Evolutionary conservation across 2,329 filamentous ascomycete species (phyloP), one percentile per base, ranked within the genome.

Genomic region (Fusarium abutilonis): DNA sequence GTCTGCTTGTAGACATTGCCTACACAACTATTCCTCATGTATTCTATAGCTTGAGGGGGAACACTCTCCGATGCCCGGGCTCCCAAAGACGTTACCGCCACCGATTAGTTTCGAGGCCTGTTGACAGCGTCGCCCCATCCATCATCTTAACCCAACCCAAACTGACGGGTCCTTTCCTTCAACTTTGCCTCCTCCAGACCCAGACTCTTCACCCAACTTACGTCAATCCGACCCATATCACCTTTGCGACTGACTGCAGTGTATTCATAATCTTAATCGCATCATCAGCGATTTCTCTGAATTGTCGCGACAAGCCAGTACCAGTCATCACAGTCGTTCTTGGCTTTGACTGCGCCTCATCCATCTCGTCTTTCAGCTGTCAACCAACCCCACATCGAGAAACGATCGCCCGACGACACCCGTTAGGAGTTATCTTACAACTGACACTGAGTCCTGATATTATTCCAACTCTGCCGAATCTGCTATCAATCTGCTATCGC

Each of bases 341-440:
- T 44, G 39, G 29, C 40, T 14, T 31, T 54, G 41, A 17, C 56
- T 58, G 51, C 53, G 52, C 62, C 62, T 64, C 56, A 17, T 36
- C 59, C 52, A 29, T 34, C 42, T 50, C 45, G 47, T 39, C 36
- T 41, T 44, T 50, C 49, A 57, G 57, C 60, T 67, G 56, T 60
- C 57, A 55, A 63, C 54, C 59, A 55, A 63, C 54, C 59, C 54
- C 57, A 59, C 49, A 56, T 52, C 44, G 43, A 34, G 44, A 65
- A 44, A 41, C 46, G 45, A 65, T 66, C 56, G 49, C 38, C 62
- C 62, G 52, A 63, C 47, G 45, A 65, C 50, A 57, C 44, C 56
- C 42, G 42, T 49, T 43, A 56, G 46, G 44, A 47, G 63, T 44
- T 55, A 4, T 19, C 19, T 19, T 19, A 19, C 19, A 19, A 19